Evolutionary conservation across 805 yeast species (phyloP).

Genomic region (Pichia heedii): DNA sequence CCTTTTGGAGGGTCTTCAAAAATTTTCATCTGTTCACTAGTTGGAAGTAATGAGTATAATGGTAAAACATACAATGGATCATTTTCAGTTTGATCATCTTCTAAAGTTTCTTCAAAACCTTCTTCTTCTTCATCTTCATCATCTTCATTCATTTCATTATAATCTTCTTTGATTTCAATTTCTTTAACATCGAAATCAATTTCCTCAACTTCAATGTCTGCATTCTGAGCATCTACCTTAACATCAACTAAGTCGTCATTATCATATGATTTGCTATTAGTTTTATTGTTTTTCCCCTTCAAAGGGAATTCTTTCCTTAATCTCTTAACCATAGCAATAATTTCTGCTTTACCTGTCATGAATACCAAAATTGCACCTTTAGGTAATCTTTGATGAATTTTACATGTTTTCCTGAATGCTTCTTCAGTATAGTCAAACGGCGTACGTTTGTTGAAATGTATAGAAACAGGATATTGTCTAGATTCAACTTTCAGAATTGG

Average conservation of each 20-base stretch:
- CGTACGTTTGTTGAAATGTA: constrained; percentile 81
- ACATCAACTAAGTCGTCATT: constrained; percentile 34
- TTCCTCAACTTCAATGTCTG: constrained; percentile 80
- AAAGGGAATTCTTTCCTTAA: constrained; percentile 64
- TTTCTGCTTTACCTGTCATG: constrained; percentile 93
- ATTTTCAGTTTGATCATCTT: constrained; percentile 57
- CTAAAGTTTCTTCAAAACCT: constrained; percentile 64
- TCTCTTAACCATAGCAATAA: constrained; percentile 61
- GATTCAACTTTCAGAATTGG: constrained; percentile 88
- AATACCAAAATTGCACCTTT: constrained; percentile 91
- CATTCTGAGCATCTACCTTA: constrained; percentile 46
- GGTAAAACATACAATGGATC: constrained; percentile 90
- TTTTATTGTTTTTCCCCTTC: constrained; percentile 19
- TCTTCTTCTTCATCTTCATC: constrained; percentile 50
- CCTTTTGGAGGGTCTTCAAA: constrained; percentile 81
- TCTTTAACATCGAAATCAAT: constrained; percentile 50
- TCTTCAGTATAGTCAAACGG: constrained; percentile 74
- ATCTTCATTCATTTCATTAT: constrained; percentile 35
- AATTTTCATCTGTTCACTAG: constrained; percentile 88
- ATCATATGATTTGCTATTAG: constrained; percentile 12
- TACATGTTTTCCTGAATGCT: constrained; percentile 73
- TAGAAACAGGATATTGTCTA: constrained; percentile 87
- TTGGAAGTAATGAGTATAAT: constrained; percentile 85
- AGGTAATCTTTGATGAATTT: constrained; percentile 79
- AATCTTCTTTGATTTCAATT: constrained; percentile 31